These are phyloP conservation scores for Penstemon eatonii DNA, from an alignment of 257 asterid species.

Conservation along the genomic window DNA sequence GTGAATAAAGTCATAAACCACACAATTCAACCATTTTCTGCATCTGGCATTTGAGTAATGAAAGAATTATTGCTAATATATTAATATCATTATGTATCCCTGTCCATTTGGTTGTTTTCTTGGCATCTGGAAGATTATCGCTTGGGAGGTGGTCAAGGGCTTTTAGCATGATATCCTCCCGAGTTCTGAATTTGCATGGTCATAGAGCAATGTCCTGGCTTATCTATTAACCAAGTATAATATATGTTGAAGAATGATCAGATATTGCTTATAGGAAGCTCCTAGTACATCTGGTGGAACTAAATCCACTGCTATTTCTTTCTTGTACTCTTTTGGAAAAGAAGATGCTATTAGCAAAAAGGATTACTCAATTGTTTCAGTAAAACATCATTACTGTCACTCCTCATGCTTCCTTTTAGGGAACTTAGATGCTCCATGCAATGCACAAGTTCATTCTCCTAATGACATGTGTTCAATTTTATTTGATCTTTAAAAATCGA, in stretches of 20 bases:
- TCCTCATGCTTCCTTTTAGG: neutral
- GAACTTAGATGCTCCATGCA: too few relatives aligned
- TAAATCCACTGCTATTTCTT: neutral
- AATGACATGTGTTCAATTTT: too few relatives aligned
- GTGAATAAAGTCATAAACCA: too few relatives aligned
- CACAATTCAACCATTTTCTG: too few relatives aligned
- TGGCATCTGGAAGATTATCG: neutral
- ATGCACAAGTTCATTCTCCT: too few relatives aligned
- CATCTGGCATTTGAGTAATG: neutral
- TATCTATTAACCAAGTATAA: neutral
- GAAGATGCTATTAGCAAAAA: slow-evolving; percentile 3
- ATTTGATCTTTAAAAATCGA: too few relatives aligned
- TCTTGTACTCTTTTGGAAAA: neutral
- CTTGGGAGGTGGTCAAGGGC: slow-evolving; percentile 2
- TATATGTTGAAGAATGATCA: slow-evolving; percentile 9
- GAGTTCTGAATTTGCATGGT: slow-evolving; percentile 2
- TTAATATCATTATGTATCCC: neutral
- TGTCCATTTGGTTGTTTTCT: neutral
- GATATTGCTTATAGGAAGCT: slow-evolving; percentile 9
- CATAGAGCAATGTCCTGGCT: neutral
- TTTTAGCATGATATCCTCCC: neutral
- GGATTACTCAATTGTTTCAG: slow-evolving; percentile 8
- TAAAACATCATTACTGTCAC: neutral
- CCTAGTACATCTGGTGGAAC: neutral
- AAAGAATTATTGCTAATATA: neutral